Base-by-base conservation (phyloP, 139 green algal species). In the Deuterostichococcus epilithicus region DNA sequence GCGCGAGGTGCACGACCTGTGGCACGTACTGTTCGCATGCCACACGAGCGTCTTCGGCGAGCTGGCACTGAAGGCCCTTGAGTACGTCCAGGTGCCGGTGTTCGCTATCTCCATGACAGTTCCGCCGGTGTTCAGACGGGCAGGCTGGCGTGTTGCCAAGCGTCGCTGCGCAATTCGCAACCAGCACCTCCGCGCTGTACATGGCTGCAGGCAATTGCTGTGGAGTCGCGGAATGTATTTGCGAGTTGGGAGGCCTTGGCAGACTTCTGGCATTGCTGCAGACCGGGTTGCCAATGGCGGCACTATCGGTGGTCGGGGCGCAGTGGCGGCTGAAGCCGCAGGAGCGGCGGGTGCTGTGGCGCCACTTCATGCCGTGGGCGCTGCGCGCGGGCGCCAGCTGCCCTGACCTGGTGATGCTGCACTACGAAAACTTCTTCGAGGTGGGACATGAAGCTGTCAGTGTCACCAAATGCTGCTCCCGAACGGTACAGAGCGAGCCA, bases 1-100 rank as follows among this genome's bases (percentile, higher is more conserved):
- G n/a, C 82, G 94, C 1, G 88, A 97, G 78, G 88, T 95, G n/a
- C 94, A 98, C 72, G 93, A 98, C 87, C 93, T 97, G 20, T 99
- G 95, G 95, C 95, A 99, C 80, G 90, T 96, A 4, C 78, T 99
- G n/a, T 98, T 98, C 80, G 92, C 72, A 72, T 96, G 90, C 81
- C 88, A 91, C 75, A 99, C 95, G 47, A 97, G 92, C 74, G 92
- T 97, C 13, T 88, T 95, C 80, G 95, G 95, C 0, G 95, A 99
- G 87, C 80, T 97, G 70, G 90, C 94, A 5, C 87, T 99, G n/a
- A 99, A 99, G 74, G 88, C 88, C 30, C 67, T 99, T 25, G 95
- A 99, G 87, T 93, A 95, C 79, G 87, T 96, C 47, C 92, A 98
- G 88, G 92, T 93, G 74, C 4, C 80, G 35, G 15, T 30, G 25